phyloP scores from a whole-genome alignment of 2,329 filamentous ascomycete species.

The Tricladium varicosporioides region DNA sequence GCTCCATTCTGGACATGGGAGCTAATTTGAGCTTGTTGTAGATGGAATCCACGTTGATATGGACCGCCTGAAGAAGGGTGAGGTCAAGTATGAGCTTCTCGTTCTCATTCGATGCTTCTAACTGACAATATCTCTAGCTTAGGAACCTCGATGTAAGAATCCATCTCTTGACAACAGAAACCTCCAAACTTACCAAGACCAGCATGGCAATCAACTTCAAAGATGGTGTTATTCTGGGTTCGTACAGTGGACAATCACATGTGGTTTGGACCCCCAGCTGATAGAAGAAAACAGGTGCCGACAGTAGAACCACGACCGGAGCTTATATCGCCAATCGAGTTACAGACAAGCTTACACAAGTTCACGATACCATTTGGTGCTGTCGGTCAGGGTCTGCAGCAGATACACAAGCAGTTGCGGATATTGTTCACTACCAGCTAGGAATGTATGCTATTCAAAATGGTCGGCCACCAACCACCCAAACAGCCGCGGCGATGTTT shows the following conservation, averaged over 20 bases:
- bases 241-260: constrained; percentile 24
- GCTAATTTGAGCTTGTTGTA: constrained; percentile 41
- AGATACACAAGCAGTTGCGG: constrained; percentile 95
- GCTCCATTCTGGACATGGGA: constrained; percentile 18
- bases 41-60: constrained; percentile 99
- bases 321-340: constrained; percentile 99
- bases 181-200: constrained; percentile 31
- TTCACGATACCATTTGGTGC: constrained; percentile 99
- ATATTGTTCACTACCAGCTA: constrained; percentile 96
- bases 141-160: constrained; percentile 89
- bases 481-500: constrained; percentile 93
- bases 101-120: background rate
- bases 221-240: constrained; percentile 90
- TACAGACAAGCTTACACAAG: constrained; percentile 97
- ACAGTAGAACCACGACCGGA: constrained; percentile 95
- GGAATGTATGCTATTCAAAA: constrained; percentile 90
- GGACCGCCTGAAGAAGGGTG: constrained; percentile 97
- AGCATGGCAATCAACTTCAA: constrained; percentile 99
- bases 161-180: constrained; percentile 18
- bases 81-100: constrained; percentile 79
- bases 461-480: constrained; percentile 86
- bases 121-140: constrained; percentile 55
- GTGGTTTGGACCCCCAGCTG: constrained; percentile 6
- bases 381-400: constrained; percentile 96
- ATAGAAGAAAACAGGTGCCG: constrained; percentile 60